These are phyloP conservation scores for Rhizopus microsporus DNA, from an alignment of 371 early-diverging fungal genomes.

Conservation along the genomic window DNA sequence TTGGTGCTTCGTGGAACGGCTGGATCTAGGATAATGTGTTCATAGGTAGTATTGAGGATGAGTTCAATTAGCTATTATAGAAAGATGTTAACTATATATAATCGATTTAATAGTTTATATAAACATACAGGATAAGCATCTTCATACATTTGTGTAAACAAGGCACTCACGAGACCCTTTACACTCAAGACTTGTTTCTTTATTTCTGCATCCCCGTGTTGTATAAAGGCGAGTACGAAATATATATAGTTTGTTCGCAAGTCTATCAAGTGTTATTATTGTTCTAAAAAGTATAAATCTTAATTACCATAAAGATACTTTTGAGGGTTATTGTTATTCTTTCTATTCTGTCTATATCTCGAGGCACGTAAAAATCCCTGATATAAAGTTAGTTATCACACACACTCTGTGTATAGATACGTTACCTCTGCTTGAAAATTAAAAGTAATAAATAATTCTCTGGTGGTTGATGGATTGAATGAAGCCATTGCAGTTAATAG, in stretches of 20 bases:
- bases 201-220: constrained; percentile 64
- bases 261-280: constrained; percentile 22
- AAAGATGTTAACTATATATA: background rate
- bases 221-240: constrained; percentile 78
- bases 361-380: constrained; percentile 49
- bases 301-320: constrained; percentile 44
- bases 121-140: constrained; percentile 66
- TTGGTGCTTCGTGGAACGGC: constrained; percentile 58
- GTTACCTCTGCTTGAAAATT: constrained; percentile 51
- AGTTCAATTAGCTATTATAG: constrained; percentile 57
- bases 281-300: background rate
- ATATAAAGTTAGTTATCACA: background rate
- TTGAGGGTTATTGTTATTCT: constrained; percentile 38
- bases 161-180: constrained; percentile 64
- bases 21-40: constrained; percentile 67
- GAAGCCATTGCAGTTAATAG: constrained; percentile 42
- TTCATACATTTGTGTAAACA: constrained; percentile 66
- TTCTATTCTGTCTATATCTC: constrained; percentile 44
- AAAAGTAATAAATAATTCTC: constrained; percentile 43
- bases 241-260: constrained; percentile 69
- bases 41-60: constrained; percentile 57
- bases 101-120: background rate
- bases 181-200: constrained; percentile 71
- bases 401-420: background rate
- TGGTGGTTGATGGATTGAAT: constrained; percentile 38